Percentiles rank a stretch among this genome's conserved stretches.
phyloP scores from a whole-genome alignment of 2,329 filamentous ascomycete genomes.

The Leptographium galeiforme region DNA sequence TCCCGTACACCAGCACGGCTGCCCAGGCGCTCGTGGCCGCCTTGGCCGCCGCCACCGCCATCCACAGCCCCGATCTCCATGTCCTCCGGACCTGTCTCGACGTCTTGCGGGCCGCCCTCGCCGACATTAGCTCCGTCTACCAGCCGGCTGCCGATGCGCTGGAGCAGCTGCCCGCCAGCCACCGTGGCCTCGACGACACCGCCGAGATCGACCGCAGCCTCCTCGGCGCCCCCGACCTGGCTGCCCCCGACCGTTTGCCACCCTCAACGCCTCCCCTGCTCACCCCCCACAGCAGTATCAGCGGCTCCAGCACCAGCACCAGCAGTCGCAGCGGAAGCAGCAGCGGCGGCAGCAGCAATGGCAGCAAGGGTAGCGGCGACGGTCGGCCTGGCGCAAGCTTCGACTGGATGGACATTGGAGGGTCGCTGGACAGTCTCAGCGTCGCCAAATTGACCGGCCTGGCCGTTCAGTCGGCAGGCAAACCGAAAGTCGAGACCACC shows the following conservation, averaged over 20 bases:
- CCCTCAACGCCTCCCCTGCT: not conserved
- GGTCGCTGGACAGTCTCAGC: not conserved
- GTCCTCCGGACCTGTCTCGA: conserved; percentile 34
- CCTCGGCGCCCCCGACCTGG: not conserved
- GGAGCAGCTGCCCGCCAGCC: conserved; percentile 24
- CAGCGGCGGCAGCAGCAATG: not conserved
- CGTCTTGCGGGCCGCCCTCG: conserved; percentile 34
- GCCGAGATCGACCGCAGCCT: not conserved
- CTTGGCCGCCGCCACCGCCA: conserved; percentile 20
- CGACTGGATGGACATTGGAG: conserved; percentile 15
- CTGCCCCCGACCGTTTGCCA: not conserved
- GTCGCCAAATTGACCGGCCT: not conserved
- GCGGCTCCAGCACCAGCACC: not conserved
- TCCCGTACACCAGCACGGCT: conserved; percentile 41
- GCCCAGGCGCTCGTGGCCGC: conserved; percentile 40
- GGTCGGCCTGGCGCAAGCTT: not conserved
- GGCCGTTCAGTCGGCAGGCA: not conserved
- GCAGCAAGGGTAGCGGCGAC: not conserved
- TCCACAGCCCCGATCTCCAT: conserved; percentile 22
- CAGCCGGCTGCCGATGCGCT: conserved; percentile 39
- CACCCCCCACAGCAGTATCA: not conserved
- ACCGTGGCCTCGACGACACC: not conserved
- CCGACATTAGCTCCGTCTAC: conserved; percentile 39
- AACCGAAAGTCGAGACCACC: not conserved
- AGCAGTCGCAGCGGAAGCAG: not conserved